Evolutionary conservation across 495 filamentous ascomycete genomes (phyloP).

Genomic region (Opeltia flavorubescens): DNA sequence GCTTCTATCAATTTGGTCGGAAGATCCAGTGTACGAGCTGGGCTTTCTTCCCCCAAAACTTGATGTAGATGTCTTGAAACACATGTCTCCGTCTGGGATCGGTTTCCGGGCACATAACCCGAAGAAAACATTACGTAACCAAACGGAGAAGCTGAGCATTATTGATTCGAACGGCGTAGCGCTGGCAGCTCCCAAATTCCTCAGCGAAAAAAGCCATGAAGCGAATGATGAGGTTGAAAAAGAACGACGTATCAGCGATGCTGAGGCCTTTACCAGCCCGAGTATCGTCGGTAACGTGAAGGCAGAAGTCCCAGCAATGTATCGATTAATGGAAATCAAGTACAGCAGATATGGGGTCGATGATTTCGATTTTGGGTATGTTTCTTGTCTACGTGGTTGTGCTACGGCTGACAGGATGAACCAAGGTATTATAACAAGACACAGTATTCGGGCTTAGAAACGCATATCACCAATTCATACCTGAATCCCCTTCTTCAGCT

Average conservation of each 20-base stretch:
- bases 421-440: constrained; percentile 85
- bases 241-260: constrained; percentile 38
- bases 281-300: constrained; percentile 47
- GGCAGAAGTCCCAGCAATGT: constrained; percentile 67
- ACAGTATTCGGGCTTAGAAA: constrained; percentile 78
- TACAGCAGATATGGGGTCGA: constrained; percentile 95
- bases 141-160: constrained; percentile 62
- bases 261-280: constrained; percentile 43
- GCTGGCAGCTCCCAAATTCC: constrained; percentile 63
- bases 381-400: background rate
- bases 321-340: constrained; percentile 86
- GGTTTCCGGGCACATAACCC: constrained; percentile 67
- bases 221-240: constrained; percentile 28
- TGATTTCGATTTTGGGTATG: constrained; percentile 91
- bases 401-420: constrained; percentile 1
- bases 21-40: constrained; percentile 65
- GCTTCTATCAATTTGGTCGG: constrained; percentile 81
- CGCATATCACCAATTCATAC: constrained; percentile 91
- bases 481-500: constrained; percentile 88
- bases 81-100: constrained; percentile 52
- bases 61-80: constrained; percentile 56
- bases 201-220: constrained; percentile 77
- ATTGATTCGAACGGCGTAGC: constrained; percentile 34
- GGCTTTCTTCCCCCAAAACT: constrained; percentile 67
- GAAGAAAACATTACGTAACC: constrained; percentile 58